These are phyloP conservation scores for Ascochyta rabiei DNA, from an alignment of 2,329 filamentous ascomycete species.

Conservation along the genomic window DNA sequence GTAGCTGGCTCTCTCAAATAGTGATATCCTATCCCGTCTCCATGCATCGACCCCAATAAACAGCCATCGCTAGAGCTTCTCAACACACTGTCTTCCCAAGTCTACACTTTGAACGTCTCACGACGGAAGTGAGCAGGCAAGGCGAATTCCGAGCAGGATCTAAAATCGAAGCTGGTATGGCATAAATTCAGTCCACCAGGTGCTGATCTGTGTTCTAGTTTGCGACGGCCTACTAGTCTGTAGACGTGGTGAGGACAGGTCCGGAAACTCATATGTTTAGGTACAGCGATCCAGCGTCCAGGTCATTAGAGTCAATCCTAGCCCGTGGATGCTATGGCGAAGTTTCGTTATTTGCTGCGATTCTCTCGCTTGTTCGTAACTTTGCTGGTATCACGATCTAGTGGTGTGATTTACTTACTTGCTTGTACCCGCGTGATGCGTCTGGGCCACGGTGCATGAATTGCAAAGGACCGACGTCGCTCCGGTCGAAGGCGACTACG, in stretches of 20 bases:
- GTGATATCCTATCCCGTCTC: too few relatives aligned
- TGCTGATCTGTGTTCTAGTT: neutral
- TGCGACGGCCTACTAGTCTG: neutral
- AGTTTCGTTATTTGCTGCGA: neutral
- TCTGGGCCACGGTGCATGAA: neutral
- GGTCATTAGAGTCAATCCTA: neutral
- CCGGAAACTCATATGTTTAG: slow-evolving; percentile 10
- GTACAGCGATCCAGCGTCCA: neutral
- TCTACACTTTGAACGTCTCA: too few relatives aligned
- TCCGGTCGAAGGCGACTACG: neutral
- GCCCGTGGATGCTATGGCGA: neutral
- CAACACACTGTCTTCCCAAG: too few relatives aligned
- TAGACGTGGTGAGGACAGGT: neutral
- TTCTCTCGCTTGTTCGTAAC: neutral
- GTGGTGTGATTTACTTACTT: neutral
- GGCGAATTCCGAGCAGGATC: slow-evolving; percentile 1
- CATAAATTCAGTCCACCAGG: neutral
- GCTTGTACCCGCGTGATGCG: neutral
- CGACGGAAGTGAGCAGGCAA: neutral
- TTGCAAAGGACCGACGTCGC: slow-evolving; percentile 11
- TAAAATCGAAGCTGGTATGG: slow-evolving; percentile 1
- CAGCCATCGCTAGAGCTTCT: too few relatives aligned
- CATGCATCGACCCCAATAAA: too few relatives aligned
- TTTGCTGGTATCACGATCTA: neutral
- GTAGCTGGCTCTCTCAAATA: too few relatives aligned